These are phyloP conservation scores for Diatrype stigma DNA, from an alignment of 2,329 filamentous ascomycete species.

Conservation along the genomic window DNA sequence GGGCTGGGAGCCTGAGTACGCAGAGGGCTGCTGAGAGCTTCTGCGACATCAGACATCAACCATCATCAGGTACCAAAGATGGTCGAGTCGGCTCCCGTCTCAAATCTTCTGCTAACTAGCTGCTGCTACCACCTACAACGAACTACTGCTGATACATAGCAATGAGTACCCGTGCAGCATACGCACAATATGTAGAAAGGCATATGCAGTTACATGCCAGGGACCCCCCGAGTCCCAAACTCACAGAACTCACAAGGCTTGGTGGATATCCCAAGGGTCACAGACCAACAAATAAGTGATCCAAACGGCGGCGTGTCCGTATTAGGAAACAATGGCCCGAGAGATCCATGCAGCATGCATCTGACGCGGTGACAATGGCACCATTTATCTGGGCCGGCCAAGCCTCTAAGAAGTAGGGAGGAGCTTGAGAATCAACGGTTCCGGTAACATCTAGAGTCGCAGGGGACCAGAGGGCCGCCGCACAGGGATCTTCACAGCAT, in stretches of 20 bases:
- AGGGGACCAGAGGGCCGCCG: neutral
- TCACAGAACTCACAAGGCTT: conserved; percentile 10
- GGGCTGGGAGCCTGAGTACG: conserved; percentile 22
- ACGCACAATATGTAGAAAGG: conserved; percentile 22
- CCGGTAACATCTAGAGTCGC: neutral
- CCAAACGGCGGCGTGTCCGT: conserved; percentile 25
- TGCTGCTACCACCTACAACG: too few species aligned
- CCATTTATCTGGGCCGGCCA: conserved; percentile 17
- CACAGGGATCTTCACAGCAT: neutral
- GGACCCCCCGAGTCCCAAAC: conserved; percentile 30
- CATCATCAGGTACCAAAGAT: conserved; percentile 27
- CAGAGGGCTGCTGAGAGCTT: conserved; percentile 10
- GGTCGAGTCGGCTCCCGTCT: conserved; percentile 40
- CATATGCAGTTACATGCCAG: too few species aligned
- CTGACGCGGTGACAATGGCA: conserved; percentile 6
- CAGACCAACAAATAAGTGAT: conserved; percentile 22
- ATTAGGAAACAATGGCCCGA: conserved; percentile 29
- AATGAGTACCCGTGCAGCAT: too few species aligned
- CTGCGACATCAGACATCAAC: conserved; percentile 28
- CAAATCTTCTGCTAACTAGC: conserved; percentile 34
- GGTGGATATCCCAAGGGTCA: conserved; percentile 13
- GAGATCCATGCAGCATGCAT: conserved; percentile 20
- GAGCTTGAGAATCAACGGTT: neutral
- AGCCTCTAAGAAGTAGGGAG: conserved; percentile 5
- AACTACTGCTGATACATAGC: too few species aligned